These are phyloP conservation scores for Boletus reticuloceps DNA, from an alignment of 768 basidiomycete species.

Conservation along the genomic window DNA sequence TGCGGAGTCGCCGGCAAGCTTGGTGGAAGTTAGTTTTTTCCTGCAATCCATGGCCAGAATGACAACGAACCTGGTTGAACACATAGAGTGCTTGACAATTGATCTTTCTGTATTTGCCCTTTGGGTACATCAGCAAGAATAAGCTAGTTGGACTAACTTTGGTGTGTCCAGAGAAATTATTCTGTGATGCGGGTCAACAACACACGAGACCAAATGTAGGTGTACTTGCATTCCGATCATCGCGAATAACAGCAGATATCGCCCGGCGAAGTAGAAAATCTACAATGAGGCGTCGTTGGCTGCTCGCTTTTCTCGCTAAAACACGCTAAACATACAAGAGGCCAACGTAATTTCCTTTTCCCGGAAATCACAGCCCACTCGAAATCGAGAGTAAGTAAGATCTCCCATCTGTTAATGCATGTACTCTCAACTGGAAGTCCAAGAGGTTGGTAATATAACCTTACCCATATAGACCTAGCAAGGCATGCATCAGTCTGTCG, in stretches of 20 bases:
- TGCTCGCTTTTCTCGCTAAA: not conserved
- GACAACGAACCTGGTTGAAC: conserved; percentile 40
- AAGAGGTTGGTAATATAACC: conserved; percentile 8
- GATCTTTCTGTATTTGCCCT: conserved; percentile 28
- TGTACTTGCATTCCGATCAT: conserved; percentile 45
- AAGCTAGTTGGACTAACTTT: conserved; percentile 7
- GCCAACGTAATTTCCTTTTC: conserved; percentile 45
- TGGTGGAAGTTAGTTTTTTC: conserved; percentile 2
- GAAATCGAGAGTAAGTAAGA: conserved; percentile 40
- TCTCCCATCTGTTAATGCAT: conserved; percentile 39
- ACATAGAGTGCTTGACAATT: conserved; percentile 47
- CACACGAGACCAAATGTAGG: not conserved
- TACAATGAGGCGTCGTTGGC: conserved; percentile 16
- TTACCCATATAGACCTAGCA: conserved; percentile 46
- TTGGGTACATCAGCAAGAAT: not conserved
- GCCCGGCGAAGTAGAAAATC: conserved; percentile 46
- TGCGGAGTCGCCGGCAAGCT: conserved; percentile 43
- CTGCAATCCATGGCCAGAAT: not conserved
- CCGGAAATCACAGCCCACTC: conserved; percentile 41
- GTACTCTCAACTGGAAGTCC: not conserved
- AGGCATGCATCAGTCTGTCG: conserved; percentile 39
- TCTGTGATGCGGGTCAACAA: conserved; percentile 9
- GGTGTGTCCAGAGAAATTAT: conserved; percentile 38
- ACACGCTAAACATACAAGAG: conserved; percentile 36
- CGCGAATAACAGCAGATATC: conserved; percentile 44